Conservation (phyloP, 352 stramenopile genomes). For the Pythium aquatile region DNA sequence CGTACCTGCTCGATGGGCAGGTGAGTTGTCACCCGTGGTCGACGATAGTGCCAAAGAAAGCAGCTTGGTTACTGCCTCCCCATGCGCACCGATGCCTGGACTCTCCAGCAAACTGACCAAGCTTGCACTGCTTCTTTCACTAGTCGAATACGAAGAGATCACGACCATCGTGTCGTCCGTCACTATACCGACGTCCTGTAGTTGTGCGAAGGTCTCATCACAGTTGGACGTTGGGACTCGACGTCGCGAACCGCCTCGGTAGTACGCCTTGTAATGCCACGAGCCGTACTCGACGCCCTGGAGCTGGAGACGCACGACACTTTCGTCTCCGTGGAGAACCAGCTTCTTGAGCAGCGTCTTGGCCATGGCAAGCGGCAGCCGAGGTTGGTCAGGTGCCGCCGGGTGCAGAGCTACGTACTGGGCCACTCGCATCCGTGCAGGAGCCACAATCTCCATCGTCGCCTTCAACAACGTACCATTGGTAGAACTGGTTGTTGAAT, state of each 20-base stretch:
- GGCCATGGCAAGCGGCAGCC: constrained; percentile 39
- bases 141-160: constrained; percentile 43
- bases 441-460: constrained; percentile 10
- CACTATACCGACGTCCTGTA: constrained; percentile 43
- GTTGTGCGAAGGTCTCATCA: not conserved
- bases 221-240: no score
- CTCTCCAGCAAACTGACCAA: constrained; percentile 11
- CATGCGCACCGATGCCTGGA: constrained; percentile 40
- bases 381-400: constrained; percentile 31
- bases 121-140: not conserved
- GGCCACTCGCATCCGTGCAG: constrained; percentile 34
- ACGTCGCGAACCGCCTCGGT: constrained; percentile 21
- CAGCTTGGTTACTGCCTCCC: constrained; percentile 17
- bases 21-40: not conserved
- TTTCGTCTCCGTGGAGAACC: constrained; percentile 35
- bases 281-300: constrained; percentile 61
- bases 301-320: constrained; percentile 35
- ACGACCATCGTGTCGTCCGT: constrained; percentile 59
- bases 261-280: constrained; percentile 59
- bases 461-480: not conserved
- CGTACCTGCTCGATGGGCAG: constrained; percentile 1
- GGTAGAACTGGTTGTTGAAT: not conserved
- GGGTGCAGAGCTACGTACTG: constrained; percentile 59
- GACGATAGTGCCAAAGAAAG: constrained; percentile 19
- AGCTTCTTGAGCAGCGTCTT: constrained; percentile 51